Percentiles rank a stretch among this genome's conserved stretches.
phyloP scores from a whole-genome alignment of 2,329 filamentous ascomycete species.

The Monilinia fructigena region DNA sequence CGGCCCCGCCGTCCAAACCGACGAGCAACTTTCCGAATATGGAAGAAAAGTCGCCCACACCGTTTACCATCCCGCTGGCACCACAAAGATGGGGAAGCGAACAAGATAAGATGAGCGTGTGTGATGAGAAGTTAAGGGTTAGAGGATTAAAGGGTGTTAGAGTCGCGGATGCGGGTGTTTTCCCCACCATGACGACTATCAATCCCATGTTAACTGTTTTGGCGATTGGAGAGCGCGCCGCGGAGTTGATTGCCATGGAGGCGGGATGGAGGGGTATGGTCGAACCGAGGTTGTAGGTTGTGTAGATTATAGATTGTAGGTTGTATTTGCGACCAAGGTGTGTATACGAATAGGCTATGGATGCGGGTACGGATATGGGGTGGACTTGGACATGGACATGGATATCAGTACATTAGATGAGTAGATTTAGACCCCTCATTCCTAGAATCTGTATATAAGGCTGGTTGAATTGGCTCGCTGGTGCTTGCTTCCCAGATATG shows the following conservation, averaged over 20 bases:
- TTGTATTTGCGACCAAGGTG: neutral
- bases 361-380: neutral
- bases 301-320: constrained; percentile 30
- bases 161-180: constrained; percentile 83
- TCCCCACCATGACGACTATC: constrained; percentile 81
- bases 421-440: neutral
- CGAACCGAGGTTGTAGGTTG: constrained; percentile 34
- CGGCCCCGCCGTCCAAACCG: constrained; percentile 54
- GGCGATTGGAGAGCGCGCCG: constrained; percentile 77
- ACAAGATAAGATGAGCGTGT: constrained; percentile 71
- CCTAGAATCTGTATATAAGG: too few relatives aligned
- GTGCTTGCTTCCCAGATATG: too few relatives aligned
- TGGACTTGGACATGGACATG: too few relatives aligned
- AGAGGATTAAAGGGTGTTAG: constrained; percentile 70
- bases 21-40: constrained; percentile 80
- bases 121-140: constrained; percentile 72
- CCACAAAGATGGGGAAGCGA: constrained; percentile 85
- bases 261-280: constrained; percentile 56
- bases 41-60: constrained; percentile 80
- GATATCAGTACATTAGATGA: neutral
- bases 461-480: too few relatives aligned
- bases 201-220: constrained; percentile 92
- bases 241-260: constrained; percentile 77
- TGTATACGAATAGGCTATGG: neutral
- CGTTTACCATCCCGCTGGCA: constrained; percentile 86